Evolutionary conservation across 2,329 filamentous ascomycete species (phyloP).

Genomic region (Sclerotinia borealis): DNA sequence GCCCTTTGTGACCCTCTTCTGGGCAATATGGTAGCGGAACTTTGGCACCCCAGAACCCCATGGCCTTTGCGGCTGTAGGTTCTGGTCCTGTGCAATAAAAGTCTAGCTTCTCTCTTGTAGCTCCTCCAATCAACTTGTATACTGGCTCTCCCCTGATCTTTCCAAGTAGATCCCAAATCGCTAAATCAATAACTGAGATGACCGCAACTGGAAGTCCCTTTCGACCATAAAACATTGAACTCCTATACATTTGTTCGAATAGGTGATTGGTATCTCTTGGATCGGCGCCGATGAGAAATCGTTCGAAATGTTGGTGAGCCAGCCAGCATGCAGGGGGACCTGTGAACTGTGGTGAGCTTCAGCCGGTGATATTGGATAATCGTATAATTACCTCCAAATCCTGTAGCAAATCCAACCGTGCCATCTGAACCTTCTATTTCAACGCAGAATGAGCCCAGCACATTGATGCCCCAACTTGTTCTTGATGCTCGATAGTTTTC

Average conservation of each 20-base stretch:
- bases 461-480: constrained; percentile 94
- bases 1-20: constrained; percentile 73
- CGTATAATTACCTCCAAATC: constrained; percentile 63
- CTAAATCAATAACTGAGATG: constrained; percentile 91
- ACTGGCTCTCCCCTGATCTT: constrained; percentile 91
- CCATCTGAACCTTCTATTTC: constrained; percentile 86
- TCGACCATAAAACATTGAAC: constrained; percentile 92
- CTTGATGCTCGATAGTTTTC: constrained; percentile 81
- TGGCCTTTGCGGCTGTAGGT: constrained; percentile 69
- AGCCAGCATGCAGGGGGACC: constrained; percentile 91
- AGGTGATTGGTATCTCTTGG: constrained; percentile 85
- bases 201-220: constrained; percentile 86
- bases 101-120: constrained; percentile 74
- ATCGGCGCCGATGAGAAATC: constrained; percentile 84
- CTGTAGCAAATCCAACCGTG: constrained; percentile 89
- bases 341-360: constrained; percentile 26
- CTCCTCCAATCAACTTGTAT: constrained; percentile 88
- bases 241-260: constrained; percentile 95
- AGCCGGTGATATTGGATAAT: not conserved
- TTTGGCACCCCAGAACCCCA: constrained; percentile 89
- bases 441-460: constrained; percentile 84
- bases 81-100: constrained; percentile 96
- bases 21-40: constrained; percentile 86
- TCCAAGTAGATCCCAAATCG: constrained; percentile 85
- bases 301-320: constrained; percentile 85